Conservation (phyloP, 345 rosid genomes). For the Carallia brachiata region DNA sequence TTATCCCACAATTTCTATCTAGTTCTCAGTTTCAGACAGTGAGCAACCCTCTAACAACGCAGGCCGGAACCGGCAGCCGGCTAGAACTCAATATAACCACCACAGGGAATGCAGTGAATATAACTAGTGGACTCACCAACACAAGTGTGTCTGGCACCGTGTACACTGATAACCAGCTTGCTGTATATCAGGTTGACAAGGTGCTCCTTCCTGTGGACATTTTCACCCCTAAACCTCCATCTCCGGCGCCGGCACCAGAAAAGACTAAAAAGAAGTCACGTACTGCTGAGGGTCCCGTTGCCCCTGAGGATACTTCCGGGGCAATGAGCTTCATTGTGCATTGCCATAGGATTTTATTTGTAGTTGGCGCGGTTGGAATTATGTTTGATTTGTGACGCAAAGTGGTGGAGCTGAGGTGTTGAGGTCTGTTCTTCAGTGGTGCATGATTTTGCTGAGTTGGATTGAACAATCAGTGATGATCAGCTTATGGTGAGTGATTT, state of each 20-base stretch:
- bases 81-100: constrained; percentile 32
- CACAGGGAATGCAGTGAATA: constrained; percentile 33
- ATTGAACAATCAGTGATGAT: constrained; percentile 2
- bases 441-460: constrained; percentile 12
- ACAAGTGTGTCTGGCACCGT: constrained; percentile 34
- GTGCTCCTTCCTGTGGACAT: constrained; percentile 41
- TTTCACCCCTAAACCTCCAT: constrained; percentile 37
- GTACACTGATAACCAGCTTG: constrained; percentile 33
- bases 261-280: constrained; percentile 31
- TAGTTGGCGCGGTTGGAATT: neutral
- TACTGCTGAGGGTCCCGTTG: constrained; percentile 11
- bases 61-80: constrained; percentile 33
- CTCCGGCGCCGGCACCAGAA: constrained; percentile 38
- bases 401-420: neutral
- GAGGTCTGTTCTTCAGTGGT: neutral
- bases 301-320: constrained; percentile 23
- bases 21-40: constrained; percentile 38
- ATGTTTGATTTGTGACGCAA: constrained; percentile 18
- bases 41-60: constrained; percentile 45
- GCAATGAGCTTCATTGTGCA: constrained; percentile 7
- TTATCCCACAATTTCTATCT: constrained; percentile 29
- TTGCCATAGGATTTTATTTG: constrained; percentile 4
- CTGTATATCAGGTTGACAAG: constrained; percentile 40
- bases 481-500: constrained; percentile 13
- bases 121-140: constrained; percentile 39